These are phyloP conservation scores for Vachellia pachyceras DNA, from an alignment of 306 rosid genomes.

Conservation along the genomic window DNA sequence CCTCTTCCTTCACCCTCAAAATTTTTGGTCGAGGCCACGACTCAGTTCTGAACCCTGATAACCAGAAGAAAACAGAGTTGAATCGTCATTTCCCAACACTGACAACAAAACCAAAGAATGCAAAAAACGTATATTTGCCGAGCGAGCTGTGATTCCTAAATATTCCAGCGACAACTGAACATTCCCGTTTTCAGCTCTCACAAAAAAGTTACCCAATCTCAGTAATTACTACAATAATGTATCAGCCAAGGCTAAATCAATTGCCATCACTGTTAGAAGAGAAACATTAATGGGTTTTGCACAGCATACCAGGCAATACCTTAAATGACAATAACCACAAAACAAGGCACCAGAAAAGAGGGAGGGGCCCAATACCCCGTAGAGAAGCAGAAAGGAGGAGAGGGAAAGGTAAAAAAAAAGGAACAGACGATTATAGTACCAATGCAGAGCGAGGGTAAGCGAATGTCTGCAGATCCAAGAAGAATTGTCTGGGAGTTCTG, in stretches of 20 bases:
- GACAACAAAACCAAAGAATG: conserved; percentile 21
- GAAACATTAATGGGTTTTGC: conserved; percentile 47
- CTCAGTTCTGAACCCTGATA: conserved; percentile 20
- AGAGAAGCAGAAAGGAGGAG: not conserved
- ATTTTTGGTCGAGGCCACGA: not conserved
- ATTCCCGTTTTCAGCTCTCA: not conserved
- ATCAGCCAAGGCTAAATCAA: conserved; percentile 48
- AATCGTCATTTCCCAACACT: conserved; percentile 32
- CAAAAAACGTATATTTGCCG: conserved; percentile 33
- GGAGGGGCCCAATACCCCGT: conserved; percentile 31
- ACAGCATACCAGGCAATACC: conserved; percentile 49
- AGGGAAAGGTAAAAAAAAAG: not conserved
- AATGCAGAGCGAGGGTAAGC: conserved; percentile 36
- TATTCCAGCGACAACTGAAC: not conserved
- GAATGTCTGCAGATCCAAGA: conserved; percentile 54
- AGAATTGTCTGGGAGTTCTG: conserved; percentile 34
- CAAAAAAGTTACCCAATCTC: conserved; percentile 32
- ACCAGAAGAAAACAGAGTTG: conserved; percentile 43
- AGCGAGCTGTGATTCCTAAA: conserved; percentile 36
- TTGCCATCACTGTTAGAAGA: conserved; percentile 29
- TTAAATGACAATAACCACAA: conserved; percentile 26
- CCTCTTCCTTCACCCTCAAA: conserved; percentile 38
- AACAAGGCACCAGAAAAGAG: conserved; percentile 37
- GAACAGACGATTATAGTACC: conserved; percentile 41
- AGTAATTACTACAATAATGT: conserved; percentile 31